Base-by-base conservation (phyloP, 257 asterid species). In the Leptodermis oblonga region DNA sequence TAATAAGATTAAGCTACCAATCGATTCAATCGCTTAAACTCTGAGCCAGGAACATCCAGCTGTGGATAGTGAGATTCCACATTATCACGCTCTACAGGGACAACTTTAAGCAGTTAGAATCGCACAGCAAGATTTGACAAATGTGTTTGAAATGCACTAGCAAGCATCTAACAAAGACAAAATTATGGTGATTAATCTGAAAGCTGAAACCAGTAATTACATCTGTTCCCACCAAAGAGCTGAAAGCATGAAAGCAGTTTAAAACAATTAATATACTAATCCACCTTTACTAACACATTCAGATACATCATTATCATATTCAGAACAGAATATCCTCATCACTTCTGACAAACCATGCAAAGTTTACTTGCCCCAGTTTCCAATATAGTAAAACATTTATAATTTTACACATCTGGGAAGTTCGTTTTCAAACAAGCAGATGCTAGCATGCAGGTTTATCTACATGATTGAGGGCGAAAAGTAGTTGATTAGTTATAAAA, bases 41-140 rank as follows among this genome's bases (percentile, higher is more conserved):
- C 94, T 59, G 88, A 65, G 63, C 96, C 88, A 36, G 96, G 99
- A 82, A 88, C 80, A 73, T 82, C 80, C 70, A 87, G 71, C 53
- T 82, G 83, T 59, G 96, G 95, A 81, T 88, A 90, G 79, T 72
- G 91, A 74, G 96, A 79, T 76, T 90, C 87, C 73, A 92, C 95
- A 18, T 84, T 85, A 70, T 86, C 84, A 85, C 86, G 83, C 67
- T 83, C 98, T 92, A 72, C 70, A 67, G 68, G 70, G 61, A 69
- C 78, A 67, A 30, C 3, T 34, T 45, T 62, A 20, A 62, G 31
- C n/a, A 30, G 34, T 74, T 36, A 42, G 33, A 42, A 75, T 42
- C 65, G 59, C 17, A 15, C 36, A 48, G 18, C 17, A 28, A 28
- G 43, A 12, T 61, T 14, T 20, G 41, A 17, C 68, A 28, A 22